A percentile compares a stretch with the other conserved stretches of the same genome.
Evolutionary conservation across 1,284 basidiomycete species (phyloP).

Genomic region (Ustilago sp.): DNA sequence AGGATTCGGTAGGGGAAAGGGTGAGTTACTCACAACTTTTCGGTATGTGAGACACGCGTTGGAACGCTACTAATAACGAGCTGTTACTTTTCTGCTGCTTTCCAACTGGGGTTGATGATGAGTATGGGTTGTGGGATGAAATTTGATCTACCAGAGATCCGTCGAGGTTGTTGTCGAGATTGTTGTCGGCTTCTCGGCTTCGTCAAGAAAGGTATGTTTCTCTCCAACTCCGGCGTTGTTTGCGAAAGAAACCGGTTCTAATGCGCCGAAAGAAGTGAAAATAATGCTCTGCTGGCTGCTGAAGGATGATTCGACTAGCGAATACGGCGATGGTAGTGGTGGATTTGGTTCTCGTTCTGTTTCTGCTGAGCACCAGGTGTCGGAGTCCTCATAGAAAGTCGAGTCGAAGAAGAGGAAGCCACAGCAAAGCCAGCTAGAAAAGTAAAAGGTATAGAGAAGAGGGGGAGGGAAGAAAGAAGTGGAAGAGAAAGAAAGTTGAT

Average conservation of each 20-base stretch:
- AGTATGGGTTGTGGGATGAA: not conserved
- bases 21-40: constrained; percentile 14
- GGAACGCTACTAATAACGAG: constrained; percentile 17
- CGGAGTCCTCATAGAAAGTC: not conserved
- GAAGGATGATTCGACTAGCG: constrained; percentile 10
- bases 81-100: constrained; percentile 11
- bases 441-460: constrained; percentile 15
- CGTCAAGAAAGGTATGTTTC: no score
- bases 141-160: constrained; percentile 28
- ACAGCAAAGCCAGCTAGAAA: constrained; percentile 22
- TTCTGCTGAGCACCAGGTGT: constrained; percentile 5
- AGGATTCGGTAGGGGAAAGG: not conserved
- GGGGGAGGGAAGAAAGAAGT: constrained; percentile 3
- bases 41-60: constrained; percentile 27
- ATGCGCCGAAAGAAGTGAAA: constrained; percentile 1
- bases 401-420: not conserved
- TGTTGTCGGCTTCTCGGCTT: no score
- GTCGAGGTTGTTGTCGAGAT: not conserved
- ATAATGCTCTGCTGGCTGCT: constrained; percentile 9
- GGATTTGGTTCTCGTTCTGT: not conserved
- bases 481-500: constrained; percentile 15
- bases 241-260: constrained; percentile 30
- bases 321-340: not conserved
- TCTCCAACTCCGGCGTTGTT: not conserved
- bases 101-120: not conserved